These are phyloP conservation scores for Xylariaceae sp. DNA, from an alignment of 2,329 filamentous ascomycete genomes.

Conservation along the genomic window DNA sequence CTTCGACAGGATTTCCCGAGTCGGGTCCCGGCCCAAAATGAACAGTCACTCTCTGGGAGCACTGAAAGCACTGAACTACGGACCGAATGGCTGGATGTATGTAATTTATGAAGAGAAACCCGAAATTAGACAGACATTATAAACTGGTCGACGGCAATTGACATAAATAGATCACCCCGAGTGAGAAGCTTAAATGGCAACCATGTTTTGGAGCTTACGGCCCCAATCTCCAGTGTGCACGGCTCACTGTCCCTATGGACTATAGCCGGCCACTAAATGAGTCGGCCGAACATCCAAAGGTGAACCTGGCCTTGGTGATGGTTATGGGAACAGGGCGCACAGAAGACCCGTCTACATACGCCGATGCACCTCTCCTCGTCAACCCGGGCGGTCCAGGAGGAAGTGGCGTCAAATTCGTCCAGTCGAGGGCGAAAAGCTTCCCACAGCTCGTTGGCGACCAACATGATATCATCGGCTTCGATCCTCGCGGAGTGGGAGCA, in stretches of 20 bases:
- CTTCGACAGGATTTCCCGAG: background rate
- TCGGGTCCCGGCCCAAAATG: background rate
- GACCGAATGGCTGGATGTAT: slow-evolving; percentile 18
- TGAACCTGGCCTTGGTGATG: slow-evolving; percentile 36
- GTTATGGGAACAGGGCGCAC: slow-evolving; percentile 31
- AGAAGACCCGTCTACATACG: slow-evolving; percentile 28
- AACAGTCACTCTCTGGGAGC: background rate
- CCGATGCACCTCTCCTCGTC: slow-evolving; percentile 38
- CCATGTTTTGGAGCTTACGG: slow-evolving; percentile 34
- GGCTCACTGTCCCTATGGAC: slow-evolving; percentile 44
- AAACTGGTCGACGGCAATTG: background rate
- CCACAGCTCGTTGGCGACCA: slow-evolving; percentile 36
- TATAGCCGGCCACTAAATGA: slow-evolving; percentile 38
- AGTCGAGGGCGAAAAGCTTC: slow-evolving; percentile 27
- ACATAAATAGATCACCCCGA: slow-evolving; percentile 38
- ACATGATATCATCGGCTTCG: slow-evolving; percentile 43
- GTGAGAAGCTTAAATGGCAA: slow-evolving; percentile 40
- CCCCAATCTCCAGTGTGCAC: slow-evolving; percentile 35
- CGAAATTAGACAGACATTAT: background rate
- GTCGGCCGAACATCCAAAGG: slow-evolving; percentile 30
- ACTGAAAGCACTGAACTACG: slow-evolving; percentile 4
- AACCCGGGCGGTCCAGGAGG: slow-evolving; percentile 46
- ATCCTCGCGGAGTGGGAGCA: slow-evolving; percentile 41
- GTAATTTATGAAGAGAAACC: background rate
- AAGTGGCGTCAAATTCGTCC: slow-evolving; percentile 33